A percentile compares a stretch with the other conserved stretches of the same genome.
phyloP scores from a whole-genome alignment of 495 filamentous ascomycete species.

The Daldinia grandis region DNA sequence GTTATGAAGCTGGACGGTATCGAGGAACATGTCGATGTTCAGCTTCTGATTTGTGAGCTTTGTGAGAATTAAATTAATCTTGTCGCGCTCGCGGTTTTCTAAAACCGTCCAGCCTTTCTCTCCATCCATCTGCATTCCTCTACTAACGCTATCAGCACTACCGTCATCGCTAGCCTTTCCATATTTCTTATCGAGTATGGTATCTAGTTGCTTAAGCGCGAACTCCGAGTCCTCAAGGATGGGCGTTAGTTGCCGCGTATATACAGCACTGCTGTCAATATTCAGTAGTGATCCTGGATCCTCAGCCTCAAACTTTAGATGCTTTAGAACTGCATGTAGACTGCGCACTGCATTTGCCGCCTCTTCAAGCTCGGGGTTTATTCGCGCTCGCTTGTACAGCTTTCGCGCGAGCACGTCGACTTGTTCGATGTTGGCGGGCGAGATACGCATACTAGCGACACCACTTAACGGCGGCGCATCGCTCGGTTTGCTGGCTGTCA shows the following conservation, averaged over 20 bases:
- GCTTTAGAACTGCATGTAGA: slow-evolving; percentile 57
- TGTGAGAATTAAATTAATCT: slow-evolving; percentile 48
- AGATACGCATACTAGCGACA: slow-evolving; percentile 9
- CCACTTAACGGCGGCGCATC: background rate
- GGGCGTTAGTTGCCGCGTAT: slow-evolving; percentile 52
- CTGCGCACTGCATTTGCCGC: slow-evolving; percentile 50
- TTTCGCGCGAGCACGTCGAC: slow-evolving; percentile 54
- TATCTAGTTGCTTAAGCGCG: slow-evolving; percentile 57
- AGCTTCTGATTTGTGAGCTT: slow-evolving; percentile 52
- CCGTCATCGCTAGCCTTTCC: slow-evolving; percentile 21
- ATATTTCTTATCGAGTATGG: slow-evolving; percentile 53
- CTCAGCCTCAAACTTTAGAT: slow-evolving; percentile 59
- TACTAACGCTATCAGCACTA: slow-evolving; percentile 13
- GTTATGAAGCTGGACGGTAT: slow-evolving; percentile 56
- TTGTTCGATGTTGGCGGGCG: slow-evolving; percentile 49
- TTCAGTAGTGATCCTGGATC: slow-evolving; percentile 60
- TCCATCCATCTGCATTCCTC: slow-evolving; percentile 33
- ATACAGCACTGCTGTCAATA: slow-evolving; percentile 46
- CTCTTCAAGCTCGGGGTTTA: slow-evolving; percentile 51
- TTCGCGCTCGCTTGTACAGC: slow-evolving; percentile 50
- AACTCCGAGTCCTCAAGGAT: slow-evolving; percentile 61
- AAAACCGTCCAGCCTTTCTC: slow-evolving; percentile 44
- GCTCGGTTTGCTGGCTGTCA: slow-evolving; percentile 22
- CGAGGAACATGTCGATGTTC: slow-evolving; percentile 57
- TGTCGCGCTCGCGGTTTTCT: slow-evolving; percentile 44